Conservation (phyloP, 768 basidiomycete species). For the Lentinula sp. region DNA sequence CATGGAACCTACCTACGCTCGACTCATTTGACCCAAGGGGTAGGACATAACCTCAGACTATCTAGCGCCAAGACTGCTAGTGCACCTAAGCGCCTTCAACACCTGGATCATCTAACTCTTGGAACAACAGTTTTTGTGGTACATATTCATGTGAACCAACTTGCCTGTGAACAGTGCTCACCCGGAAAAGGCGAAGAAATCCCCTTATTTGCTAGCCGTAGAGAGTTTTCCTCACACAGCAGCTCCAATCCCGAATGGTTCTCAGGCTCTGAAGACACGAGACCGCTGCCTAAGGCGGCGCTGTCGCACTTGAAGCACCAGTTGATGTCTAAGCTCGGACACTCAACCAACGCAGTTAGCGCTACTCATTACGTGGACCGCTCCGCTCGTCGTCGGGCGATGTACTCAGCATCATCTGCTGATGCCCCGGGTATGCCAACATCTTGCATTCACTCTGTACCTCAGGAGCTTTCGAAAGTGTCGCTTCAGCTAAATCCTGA, state of each 20-base stretch:
- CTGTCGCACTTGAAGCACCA: slow-evolving; percentile 58
- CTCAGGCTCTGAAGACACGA: neutral
- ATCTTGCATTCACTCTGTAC: neutral
- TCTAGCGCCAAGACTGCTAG: slow-evolving; percentile 66
- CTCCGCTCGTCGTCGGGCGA: slow-evolving; percentile 61
- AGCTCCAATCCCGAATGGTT: neutral
- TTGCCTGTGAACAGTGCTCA: slow-evolving; percentile 61
- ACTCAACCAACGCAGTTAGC: slow-evolving; percentile 19
- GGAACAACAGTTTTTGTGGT: slow-evolving; percentile 67
- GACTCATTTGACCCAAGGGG: slow-evolving; percentile 15
- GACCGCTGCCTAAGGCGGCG: slow-evolving; percentile 29
- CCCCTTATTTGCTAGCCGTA: slow-evolving; percentile 41
- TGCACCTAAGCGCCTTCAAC: slow-evolving; percentile 53
- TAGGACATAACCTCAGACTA: slow-evolving; percentile 38
- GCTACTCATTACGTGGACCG: slow-evolving; percentile 52
- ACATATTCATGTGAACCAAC: slow-evolving; percentile 58
- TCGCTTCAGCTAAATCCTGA: slow-evolving; percentile 11
- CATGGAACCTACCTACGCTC: slow-evolving; percentile 69
- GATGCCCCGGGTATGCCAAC: slow-evolving; percentile 40
- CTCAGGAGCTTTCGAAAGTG: slow-evolving; percentile 16
- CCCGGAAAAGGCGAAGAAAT: slow-evolving; percentile 48
- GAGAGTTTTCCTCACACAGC: slow-evolving; percentile 18
- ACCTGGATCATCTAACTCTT: slow-evolving; percentile 60
- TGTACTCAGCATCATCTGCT: slow-evolving; percentile 45
- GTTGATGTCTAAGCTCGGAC: slow-evolving; percentile 44